Conservation (phyloP, 768 basidiomycete species). For the Tephrocybe rancida region DNA sequence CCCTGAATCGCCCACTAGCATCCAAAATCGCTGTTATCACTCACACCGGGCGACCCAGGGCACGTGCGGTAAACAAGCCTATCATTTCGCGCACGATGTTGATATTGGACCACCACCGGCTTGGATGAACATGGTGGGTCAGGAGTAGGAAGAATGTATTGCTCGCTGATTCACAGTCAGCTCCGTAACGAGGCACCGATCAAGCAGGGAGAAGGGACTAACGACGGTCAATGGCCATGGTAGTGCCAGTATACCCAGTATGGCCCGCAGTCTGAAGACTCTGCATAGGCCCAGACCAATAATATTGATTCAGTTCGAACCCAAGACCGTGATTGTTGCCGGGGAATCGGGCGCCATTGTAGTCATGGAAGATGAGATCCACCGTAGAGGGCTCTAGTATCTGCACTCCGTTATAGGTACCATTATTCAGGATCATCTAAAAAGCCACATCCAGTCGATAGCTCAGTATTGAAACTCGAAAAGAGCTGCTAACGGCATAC, state of each 20-base stretch:
- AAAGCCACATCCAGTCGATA: neutral
- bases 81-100: conserved; percentile 26
- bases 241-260: conserved; percentile 28
- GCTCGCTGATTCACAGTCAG: conserved; percentile 21
- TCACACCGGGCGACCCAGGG: conserved; percentile 20
- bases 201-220: conserved; percentile 3
- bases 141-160: conserved; percentile 30
- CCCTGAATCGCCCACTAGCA: no score
- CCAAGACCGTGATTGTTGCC: conserved; percentile 27
- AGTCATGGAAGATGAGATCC: conserved; percentile 29
- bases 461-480: neutral
- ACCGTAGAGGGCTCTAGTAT: conserved; percentile 27
- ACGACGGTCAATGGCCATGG: conserved; percentile 30
- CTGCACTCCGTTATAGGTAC: conserved; percentile 23
- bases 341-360: conserved; percentile 25
- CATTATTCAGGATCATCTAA: conserved; percentile 31
- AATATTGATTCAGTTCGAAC: conserved; percentile 28
- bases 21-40: neutral
- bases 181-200: neutral
- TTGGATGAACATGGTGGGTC: conserved; percentile 29
- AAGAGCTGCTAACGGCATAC: conserved; percentile 1
- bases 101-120: conserved; percentile 27
- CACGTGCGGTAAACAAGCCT: conserved; percentile 22
- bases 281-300: conserved; percentile 29
- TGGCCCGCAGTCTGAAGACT: conserved; percentile 29